These are phyloP conservation scores for Suhomyces bribrorum DNA, from an alignment of 1,139 yeast genomes.

Conservation along the genomic window DNA sequence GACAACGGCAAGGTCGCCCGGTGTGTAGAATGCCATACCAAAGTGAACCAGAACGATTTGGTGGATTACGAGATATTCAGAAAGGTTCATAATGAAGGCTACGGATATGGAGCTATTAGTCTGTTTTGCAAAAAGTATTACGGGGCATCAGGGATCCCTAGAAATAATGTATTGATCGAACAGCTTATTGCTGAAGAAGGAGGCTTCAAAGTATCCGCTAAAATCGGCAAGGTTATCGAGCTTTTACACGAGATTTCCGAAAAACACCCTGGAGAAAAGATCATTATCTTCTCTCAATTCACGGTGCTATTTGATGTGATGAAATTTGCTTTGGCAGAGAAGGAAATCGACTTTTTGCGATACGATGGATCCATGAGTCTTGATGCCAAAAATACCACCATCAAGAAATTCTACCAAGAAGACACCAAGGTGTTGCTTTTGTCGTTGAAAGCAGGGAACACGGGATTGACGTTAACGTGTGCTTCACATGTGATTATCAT, in stretches of 20 bases:
- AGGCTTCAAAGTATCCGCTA: conserved; percentile 52
- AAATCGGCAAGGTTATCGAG: conserved; percentile 52
- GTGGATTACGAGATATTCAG: conserved; percentile 56
- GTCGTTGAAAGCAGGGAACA: conserved; percentile 88
- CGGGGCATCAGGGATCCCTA: conserved; percentile 6
- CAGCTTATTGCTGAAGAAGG: conserved; percentile 32
- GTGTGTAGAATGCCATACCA: conserved; percentile 52
- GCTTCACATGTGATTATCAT: conserved; percentile 87
- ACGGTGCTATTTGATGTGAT: conserved; percentile 75
- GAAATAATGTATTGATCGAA: conserved; percentile 23
- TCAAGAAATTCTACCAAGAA: conserved; percentile 64
- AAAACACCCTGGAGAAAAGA: conserved; percentile 55
- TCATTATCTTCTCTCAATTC: conserved; percentile 83
- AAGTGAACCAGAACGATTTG: conserved; percentile 42
- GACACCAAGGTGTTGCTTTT: conserved; percentile 58
- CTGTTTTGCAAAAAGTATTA: conserved; percentile 14
- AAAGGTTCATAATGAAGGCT: conserved; percentile 37
- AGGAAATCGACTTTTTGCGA: conserved; percentile 53
- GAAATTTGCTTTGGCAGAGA: conserved; percentile 52
- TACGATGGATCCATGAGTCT: conserved; percentile 85
- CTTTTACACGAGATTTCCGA: conserved; percentile 44
- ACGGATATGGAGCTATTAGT: conserved; percentile 13
- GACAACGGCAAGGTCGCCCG: conserved; percentile 45
- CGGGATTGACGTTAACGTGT: conserved; percentile 88
- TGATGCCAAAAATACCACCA: conserved; percentile 59